Percentiles rank a stretch among this genome's conserved stretches.
Evolutionary conservation across 1,284 basidiomycete genomes (phyloP).

Genomic region (Irpex sp.): DNA sequence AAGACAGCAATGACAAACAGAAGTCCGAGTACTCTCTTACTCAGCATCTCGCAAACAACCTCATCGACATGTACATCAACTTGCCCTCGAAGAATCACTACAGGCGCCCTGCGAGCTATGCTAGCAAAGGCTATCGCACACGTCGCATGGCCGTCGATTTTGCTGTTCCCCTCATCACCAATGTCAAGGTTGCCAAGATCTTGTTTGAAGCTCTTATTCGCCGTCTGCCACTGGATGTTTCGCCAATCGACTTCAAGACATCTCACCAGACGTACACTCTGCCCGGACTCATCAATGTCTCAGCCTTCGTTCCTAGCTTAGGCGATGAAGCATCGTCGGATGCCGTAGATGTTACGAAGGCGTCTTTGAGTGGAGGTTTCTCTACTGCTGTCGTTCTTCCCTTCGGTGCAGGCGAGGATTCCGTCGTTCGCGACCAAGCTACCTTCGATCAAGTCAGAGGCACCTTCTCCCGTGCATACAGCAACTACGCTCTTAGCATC

Average conservation of each 20-base stretch:
- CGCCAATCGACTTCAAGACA: slow-evolving; percentile 91
- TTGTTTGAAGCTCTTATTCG: slow-evolving; percentile 93
- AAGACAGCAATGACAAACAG: slow-evolving; percentile 70
- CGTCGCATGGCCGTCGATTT: slow-evolving; percentile 99
- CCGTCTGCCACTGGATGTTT: slow-evolving; percentile 83
- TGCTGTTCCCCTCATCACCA: slow-evolving; percentile 95
- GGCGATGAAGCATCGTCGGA: slow-evolving; percentile 57
- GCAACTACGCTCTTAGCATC: slow-evolving; percentile 83
- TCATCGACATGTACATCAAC: slow-evolving; percentile 99
- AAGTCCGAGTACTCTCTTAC: slow-evolving; percentile 95
- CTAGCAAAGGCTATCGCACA: slow-evolving; percentile 94
- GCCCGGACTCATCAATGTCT: slow-evolving; percentile 89
- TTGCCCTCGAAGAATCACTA: slow-evolving; percentile 98
- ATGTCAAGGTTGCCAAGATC: slow-evolving; percentile 98
- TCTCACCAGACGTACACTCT: slow-evolving; percentile 88
- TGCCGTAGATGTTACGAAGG: slow-evolving; percentile 67
- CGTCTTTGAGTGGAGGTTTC: slow-evolving; percentile 84
- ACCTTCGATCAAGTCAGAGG: slow-evolving; percentile 66
- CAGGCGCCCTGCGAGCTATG: slow-evolving; percentile 93
- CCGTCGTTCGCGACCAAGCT: slow-evolving; percentile 59
- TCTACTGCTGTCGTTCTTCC: slow-evolving; percentile 80
- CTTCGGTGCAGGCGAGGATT: slow-evolving; percentile 45
- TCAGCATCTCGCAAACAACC: slow-evolving; percentile 91
- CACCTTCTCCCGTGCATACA: slow-evolving; percentile 65
- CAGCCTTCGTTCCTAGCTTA: slow-evolving; percentile 82